A percentile compares a stretch with the other conserved stretches of the same genome.
Conservation (phyloP, 768 basidiomycete species). For the Arthromyces matolae region DNA sequence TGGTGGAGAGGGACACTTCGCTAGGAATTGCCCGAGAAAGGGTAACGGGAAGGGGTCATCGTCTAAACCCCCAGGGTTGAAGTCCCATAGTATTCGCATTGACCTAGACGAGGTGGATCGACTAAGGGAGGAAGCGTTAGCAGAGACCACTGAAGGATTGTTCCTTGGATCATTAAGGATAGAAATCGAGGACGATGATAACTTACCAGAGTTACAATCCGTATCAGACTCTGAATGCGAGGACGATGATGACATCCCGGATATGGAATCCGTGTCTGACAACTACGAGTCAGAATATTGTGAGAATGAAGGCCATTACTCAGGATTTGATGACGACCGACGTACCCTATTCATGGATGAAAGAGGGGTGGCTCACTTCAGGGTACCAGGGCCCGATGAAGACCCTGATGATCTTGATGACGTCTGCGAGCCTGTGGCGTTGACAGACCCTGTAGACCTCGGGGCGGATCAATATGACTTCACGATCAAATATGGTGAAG, state of each 20-base stretch:
- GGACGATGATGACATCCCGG: not conserved
- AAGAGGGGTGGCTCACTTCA: no score
- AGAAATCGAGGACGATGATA: not conserved
- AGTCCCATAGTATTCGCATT: not conserved
- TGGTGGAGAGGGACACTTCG: slow-evolving; percentile 4
- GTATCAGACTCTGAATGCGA: not conserved
- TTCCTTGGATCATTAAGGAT: not conserved
- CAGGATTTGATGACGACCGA: no score
- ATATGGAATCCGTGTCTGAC: not conserved
- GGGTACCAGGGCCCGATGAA: no score
- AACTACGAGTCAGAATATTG: not conserved
- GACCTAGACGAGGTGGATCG: not conserved
- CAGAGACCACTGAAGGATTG: not conserved
- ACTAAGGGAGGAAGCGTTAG: not conserved
- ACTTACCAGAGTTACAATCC: not conserved
- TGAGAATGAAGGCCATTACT: not conserved
- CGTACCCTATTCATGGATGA: not conserved
- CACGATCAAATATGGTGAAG: not conserved
- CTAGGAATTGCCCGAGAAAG: slow-evolving; percentile 2
- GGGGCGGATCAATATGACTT: not conserved
- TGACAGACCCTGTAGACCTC: not conserved
- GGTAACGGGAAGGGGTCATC: not conserved
- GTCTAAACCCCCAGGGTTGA: not conserved
- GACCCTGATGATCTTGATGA: no score
- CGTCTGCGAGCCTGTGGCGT: not conserved